Base-by-base conservation (phyloP, 331 rosid genomes). In the Spiraea crenata region DNA sequence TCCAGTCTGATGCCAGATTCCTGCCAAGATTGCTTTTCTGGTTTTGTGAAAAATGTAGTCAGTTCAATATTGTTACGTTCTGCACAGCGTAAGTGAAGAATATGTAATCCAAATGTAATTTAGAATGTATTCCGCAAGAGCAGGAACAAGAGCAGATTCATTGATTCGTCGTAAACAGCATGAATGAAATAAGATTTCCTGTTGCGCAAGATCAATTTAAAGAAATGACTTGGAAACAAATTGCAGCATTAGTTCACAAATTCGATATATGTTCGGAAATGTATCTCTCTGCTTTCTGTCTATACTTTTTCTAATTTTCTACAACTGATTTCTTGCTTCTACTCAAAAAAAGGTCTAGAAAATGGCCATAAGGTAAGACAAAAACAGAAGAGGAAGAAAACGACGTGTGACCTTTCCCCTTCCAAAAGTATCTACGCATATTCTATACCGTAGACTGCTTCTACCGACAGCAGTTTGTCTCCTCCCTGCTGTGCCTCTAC, bases 1-100 rank as follows among this genome's bases (percentile, higher is more conserved):
- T 83, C 88, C 25, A 80, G 73, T 52, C 47, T 82, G 37, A 85
- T 83, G 88, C 85, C 88, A 5, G 69, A 82, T 37, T 81, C 85
- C 44, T 89, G 96, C 86, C 77, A 73, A 63, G 76, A 77, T 68
- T 92, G 96, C 82, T 85, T 92, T 67, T 8, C 77, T 61, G 73
- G 45, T 44, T 86, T 80, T 63, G 95, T 87, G 12, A 81, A 78
- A 69, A 77, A 79, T 59, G 83, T 84, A 51, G 92, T 89, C 66
- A 69, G 41, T 19, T 74, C 83, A 45, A 49, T 78, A 20, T 56
- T 82, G 86, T 42, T 73, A 38, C 82, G 77, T 63, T 57, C 77
- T 49, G 69, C 76, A 51, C 67, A 46, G 70, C 65, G 2, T 72
- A 47, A 9, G 77, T 50, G 25, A 4, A 35, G 63, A 68, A 34